Evolutionary conservation across 805 yeast genomes (phyloP), one percentile per base, ranked within the genome.

Genomic region (Saccharomycopsis microspora): DNA sequence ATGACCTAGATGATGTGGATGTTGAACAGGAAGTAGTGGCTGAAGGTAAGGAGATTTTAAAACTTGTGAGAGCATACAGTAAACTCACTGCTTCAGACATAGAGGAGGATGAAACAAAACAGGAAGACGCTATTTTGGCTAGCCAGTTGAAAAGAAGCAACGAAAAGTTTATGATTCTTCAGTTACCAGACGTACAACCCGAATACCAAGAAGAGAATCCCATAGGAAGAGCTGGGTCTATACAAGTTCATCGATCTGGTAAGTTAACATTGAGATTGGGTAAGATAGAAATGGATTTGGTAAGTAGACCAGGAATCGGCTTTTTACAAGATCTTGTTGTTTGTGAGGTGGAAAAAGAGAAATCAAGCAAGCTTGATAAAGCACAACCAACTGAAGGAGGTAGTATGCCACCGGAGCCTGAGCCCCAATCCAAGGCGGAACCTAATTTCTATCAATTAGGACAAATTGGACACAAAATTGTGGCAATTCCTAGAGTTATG

Each of bases 211-310:
- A 41, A 43, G 11, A 43, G 45, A 28, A 48, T 40, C 39, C 37
- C 4, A 40, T 39, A 11, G 96, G 96, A 1, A 69, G 69, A 47
- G 70, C 87, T 37, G 97, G 97, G 4, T 70, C 74, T 6, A 58
- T 90, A 34, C 75, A 90, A 47, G 69, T 81, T 42, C 96, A 89
- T 61, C 76, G 80, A 57, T 85, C 96, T 1, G 97, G 97, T 3
- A 85, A 76, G 59, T 62, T 87, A 27, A 72, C 94, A 3, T 73
- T 89, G 62, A 74, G 77, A 51, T 66, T 90, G 37, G 96, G 95
- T 9, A 75, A 78, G 45, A 74, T 77, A 5, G 69, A 75, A 3
- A 73, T 80, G 71, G 86, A 82, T 48, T 78, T 88, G 28, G 68
- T 79, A 4, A 72, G 75, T 57, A 96, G 96, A 10, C 78, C 85